Base-by-base conservation (phyloP, 2,329 filamentous ascomycete species). In the Berkeleyomyces basicola region DNA sequence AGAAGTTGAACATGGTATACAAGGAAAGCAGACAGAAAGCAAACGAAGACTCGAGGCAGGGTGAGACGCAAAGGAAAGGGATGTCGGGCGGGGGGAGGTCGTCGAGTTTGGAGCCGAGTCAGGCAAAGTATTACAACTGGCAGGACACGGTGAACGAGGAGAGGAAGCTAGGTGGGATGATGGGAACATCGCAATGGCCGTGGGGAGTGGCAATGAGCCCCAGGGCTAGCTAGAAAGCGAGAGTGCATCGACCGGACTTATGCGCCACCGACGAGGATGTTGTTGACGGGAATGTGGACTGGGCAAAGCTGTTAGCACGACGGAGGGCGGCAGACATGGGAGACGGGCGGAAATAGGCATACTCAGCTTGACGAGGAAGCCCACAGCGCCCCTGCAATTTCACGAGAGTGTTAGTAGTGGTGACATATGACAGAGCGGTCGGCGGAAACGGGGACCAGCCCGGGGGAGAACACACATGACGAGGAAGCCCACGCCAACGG, bases 241-340 rank as follows among this genome's bases (percentile, higher is more conserved):
- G 44, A 16, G 7, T 11, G 23, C 33, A 51, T 4, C n/a, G 10
- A 53, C 31, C 23, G 33, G 33, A 31, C 39, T 75, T 81, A 85
- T 71, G 83, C 82, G 72, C 81, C 82, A 65, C 82, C 83, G 67
- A 87, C 83, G 64, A 87, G 78, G 65, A 86, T 82, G 72, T 85
- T 83, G 79, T 86, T 86, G 67, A 87, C 79, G 66, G 84, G 84
- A 58, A 86, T 85, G 72, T 86, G 83, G 67, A 86, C 81, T 84
- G 16, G 2, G 49, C 4, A 10, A 23, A n/a, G 4, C 10, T 3
- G 55, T 63, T 63, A 65, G 64, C 37, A 23, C 63, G 11, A 1
- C 14, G 4, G 11, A 7, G 36, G n/a, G n/a, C 37, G 42, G 53
- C n/a, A 65, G 59, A 39, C 49, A 39, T 42, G 40, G 23, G 23